Percentiles rank a stretch among this genome's conserved stretches.
phyloP scores from a whole-genome alignment of 306 rosid species.

The Trichosanthes cucumerina region DNA sequence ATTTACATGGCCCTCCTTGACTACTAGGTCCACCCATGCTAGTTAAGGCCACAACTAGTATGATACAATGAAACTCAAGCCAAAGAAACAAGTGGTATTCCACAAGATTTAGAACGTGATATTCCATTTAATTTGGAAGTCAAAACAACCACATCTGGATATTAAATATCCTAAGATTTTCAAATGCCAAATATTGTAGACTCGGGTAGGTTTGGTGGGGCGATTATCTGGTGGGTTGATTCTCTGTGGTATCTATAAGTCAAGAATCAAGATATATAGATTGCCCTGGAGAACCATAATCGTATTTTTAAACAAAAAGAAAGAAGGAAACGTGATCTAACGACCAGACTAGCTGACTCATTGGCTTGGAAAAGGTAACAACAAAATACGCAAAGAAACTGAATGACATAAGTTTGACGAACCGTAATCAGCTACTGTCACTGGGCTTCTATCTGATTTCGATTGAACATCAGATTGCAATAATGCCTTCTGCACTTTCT shows the following conservation, averaged over 20 bases:
- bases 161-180: neutral
- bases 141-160: neutral
- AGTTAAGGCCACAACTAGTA: too few relatives aligned
- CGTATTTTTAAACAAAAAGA: neutral
- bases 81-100: neutral
- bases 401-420: constrained; percentile 6
- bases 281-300: neutral
- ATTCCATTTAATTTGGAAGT: neutral
- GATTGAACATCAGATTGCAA: constrained; percentile 85
- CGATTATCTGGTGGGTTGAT: neutral
- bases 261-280: neutral
- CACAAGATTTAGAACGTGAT: neutral
- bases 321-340: neutral
- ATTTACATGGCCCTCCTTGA: too few relatives aligned
- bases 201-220: neutral
- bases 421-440: constrained; percentile 96
- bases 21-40: too few relatives aligned
- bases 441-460: constrained; percentile 88
- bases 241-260: neutral
- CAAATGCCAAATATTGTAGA: neutral
- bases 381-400: neutral
- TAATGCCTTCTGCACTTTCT: constrained; percentile 84
- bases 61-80: neutral
- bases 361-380: neutral
- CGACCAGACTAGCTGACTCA: neutral